Conservation (phyloP, 257 asterid genomes). For the Solanum tarijense region DNA sequence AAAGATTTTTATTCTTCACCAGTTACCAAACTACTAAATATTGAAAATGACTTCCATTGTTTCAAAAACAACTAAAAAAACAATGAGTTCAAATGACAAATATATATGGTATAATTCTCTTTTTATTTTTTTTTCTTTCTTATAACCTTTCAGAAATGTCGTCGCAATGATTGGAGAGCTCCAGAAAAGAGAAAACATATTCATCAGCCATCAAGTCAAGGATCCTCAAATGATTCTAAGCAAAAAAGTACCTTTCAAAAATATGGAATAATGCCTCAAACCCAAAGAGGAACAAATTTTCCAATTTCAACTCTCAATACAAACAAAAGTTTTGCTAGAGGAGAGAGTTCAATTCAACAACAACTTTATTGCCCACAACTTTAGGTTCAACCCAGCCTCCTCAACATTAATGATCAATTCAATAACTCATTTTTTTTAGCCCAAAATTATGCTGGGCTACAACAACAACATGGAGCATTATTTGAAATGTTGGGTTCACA, state of each 20-base stretch:
- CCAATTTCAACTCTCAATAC: neutral
- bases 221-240: neutral
- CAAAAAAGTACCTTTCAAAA: neutral
- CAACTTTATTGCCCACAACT: neutral
- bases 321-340: neutral
- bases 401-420: no score
- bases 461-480: no score
- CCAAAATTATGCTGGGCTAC: no score
- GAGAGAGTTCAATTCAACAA: neutral
- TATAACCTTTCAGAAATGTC: neutral
- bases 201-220: neutral
- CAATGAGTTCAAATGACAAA: neutral
- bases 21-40: no score
- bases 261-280: neutral
- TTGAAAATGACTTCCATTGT: no score
- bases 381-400: no score
- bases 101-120: no score
- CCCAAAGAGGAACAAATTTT: neutral
- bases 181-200: neutral
- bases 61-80: neutral
- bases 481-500: no score
- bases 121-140: no score
- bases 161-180: neutral
- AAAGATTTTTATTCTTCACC: no score
- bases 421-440: no score